Percentiles rank a stretch among this genome's conserved stretches.
These are phyloP conservation scores for Thinopyrum elongatum DNA, from an alignment of 176 grass and related monocot genomes.

Conservation along the genomic window DNA sequence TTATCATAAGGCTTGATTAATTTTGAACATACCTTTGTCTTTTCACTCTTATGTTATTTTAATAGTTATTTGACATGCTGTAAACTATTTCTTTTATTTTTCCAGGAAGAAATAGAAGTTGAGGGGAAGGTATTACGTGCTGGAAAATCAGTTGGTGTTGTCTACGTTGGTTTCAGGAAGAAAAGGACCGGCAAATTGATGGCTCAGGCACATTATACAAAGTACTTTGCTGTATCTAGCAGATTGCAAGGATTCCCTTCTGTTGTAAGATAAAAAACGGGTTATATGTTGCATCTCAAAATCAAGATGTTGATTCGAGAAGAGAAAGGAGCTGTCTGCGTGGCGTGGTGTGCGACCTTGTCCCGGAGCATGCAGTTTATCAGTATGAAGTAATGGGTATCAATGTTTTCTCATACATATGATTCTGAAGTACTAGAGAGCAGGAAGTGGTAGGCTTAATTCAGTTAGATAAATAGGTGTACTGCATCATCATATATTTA, in stretches of 20 bases:
- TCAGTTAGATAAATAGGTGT: no score
- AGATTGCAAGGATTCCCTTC: slow-evolving; percentile 49
- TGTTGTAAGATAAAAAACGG: background rate
- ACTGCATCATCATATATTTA: no score
- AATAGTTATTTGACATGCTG: background rate
- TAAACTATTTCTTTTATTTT: slow-evolving; percentile 17
- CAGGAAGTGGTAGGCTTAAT: no score
- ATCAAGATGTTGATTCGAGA: no score
- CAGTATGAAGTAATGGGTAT: no score
- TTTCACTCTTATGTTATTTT: background rate
- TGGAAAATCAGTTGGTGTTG: slow-evolving; percentile 61
- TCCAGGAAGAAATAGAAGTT: slow-evolving; percentile 94
- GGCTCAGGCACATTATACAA: slow-evolving; percentile 74
- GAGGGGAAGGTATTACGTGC: slow-evolving; percentile 62
- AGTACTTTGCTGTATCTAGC: slow-evolving; percentile 78
- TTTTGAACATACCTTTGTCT: slow-evolving; percentile 6
- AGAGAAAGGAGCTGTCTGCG: no score
- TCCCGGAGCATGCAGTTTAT: no score
- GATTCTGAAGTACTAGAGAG: no score
- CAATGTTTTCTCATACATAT: no score
- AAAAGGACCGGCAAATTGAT: slow-evolving; percentile 80
- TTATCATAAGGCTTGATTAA: background rate
- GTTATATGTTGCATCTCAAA: background rate
- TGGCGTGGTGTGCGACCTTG: no score
- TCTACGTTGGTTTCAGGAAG: slow-evolving; percentile 71